Evolutionary conservation across 1,139 yeast species (phyloP).

Genomic region (Suhomyces guaymorum): DNA sequence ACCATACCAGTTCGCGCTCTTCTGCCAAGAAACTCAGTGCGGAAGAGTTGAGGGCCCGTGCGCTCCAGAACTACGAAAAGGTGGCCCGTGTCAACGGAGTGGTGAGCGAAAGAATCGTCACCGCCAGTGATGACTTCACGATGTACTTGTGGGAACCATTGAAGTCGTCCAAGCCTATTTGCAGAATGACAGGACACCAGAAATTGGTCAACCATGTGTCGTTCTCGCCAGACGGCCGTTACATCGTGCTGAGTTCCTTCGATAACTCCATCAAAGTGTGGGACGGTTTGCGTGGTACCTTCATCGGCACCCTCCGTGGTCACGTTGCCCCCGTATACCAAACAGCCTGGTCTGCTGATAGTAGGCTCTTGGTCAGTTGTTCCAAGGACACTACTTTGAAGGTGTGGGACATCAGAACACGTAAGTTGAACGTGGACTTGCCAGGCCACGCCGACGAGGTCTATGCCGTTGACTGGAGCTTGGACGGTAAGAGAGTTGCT

Average conservation of each 20-base stretch:
- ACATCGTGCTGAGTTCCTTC: constrained; percentile 88
- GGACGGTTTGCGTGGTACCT: constrained; percentile 94
- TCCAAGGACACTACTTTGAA: constrained; percentile 96
- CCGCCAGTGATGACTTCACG: constrained; percentile 96
- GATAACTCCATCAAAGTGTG: constrained; percentile 93
- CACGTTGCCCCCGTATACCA: constrained; percentile 98
- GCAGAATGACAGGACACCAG: constrained; percentile 97
- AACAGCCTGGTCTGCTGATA: constrained; percentile 98
- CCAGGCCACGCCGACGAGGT: constrained; percentile 98
- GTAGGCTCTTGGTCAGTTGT: constrained; percentile 85
- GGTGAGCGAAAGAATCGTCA: constrained; percentile 77
- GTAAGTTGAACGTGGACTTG: constrained; percentile 80
- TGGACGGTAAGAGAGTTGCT: constrained; percentile 88
- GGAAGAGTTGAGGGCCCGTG: constrained; percentile 37
- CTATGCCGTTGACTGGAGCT: constrained; percentile 97
- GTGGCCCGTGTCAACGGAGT: constrained; percentile 73
- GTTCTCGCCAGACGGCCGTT: constrained; percentile 93
- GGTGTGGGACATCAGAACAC: constrained; percentile 92
- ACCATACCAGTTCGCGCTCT: constrained; percentile 40
- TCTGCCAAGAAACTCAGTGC: constrained; percentile 24
- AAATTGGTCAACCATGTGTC: constrained; percentile 94
- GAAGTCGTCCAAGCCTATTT: constrained; percentile 75
- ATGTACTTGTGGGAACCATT: constrained; percentile 97
- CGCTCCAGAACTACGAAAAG: constrained; percentile 63
- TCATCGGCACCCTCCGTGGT: constrained; percentile 87